phyloP scores from a whole-genome alignment of 192 early-diverging fungal species.

The Mortierella claussenii region DNA sequence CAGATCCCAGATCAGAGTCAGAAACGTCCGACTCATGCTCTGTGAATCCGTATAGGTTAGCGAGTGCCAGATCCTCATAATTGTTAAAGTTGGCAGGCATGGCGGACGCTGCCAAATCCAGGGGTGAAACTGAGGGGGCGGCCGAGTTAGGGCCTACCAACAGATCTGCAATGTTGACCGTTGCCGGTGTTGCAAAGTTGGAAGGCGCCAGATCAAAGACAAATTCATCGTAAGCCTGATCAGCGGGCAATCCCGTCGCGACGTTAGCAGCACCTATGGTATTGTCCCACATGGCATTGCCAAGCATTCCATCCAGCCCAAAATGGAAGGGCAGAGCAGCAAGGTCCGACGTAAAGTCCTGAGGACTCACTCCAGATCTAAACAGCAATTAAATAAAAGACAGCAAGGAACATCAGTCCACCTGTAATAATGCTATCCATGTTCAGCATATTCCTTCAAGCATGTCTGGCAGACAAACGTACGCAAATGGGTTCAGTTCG shows the following conservation, averaged over 20 bases:
- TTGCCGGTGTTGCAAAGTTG: constrained; percentile 32
- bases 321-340: constrained; percentile 25
- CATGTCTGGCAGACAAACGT: too few relatives aligned
- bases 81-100: constrained; percentile 18
- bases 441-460: too few relatives aligned
- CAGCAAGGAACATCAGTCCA: too few relatives aligned
- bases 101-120: constrained; percentile 5
- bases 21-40: constrained; percentile 13
- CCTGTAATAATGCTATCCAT: too few relatives aligned
- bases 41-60: constrained; percentile 40
- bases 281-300: constrained; percentile 17
- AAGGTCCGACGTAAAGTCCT: constrained; percentile 19
- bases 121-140: constrained; percentile 30
- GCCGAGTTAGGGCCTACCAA: constrained; percentile 38
- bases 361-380: constrained; percentile 11
- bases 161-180: constrained; percentile 47
- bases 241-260: constrained; percentile 14
- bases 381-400: background rate
- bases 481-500: constrained; percentile 38
- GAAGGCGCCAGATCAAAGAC: constrained; percentile 41
- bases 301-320: constrained; percentile 23
- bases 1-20: constrained; percentile 34
- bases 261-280: constrained; percentile 4
- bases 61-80: constrained; percentile 41
- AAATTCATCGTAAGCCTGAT: constrained; percentile 37